phyloP scores from a whole-genome alignment of 225 moss, liverwort and hornwort genomes.

The Lunularia cruciata region DNA sequence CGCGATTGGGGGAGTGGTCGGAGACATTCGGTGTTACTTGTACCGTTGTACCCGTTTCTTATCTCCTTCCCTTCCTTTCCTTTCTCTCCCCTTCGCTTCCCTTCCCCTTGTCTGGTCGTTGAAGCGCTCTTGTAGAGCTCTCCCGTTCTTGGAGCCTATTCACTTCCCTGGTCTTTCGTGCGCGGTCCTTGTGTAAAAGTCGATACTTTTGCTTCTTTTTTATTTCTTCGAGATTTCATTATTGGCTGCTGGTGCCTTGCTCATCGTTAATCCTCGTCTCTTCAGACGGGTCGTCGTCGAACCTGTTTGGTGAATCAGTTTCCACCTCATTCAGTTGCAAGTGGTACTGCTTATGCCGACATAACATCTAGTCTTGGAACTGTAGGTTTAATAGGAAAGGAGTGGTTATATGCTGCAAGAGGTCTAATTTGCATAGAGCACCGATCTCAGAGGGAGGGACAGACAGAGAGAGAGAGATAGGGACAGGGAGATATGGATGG shows the following conservation, averaged over 20 bases:
- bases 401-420: neutral
- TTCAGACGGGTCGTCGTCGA: neutral
- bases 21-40: neutral
- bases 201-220: neutral
- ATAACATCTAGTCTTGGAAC: neutral
- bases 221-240: neutral
- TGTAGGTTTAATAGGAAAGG: neutral
- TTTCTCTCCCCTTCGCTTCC: neutral
- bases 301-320: neutral
- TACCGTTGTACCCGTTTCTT: constrained; percentile 1
- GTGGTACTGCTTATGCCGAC: neutral
- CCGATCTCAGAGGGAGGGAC: too few species aligned
- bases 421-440: too few species aligned
- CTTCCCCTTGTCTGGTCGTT: neutral
- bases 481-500: too few species aligned
- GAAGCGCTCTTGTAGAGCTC: too few species aligned
- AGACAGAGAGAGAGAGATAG: too few species aligned
- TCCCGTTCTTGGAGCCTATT: too few species aligned
- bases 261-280: neutral
- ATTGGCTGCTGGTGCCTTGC: neutral
- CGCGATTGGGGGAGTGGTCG: neutral
- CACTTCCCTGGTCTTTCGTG: too few species aligned
- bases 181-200: neutral
- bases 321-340: too few species aligned
- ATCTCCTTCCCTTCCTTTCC: neutral